Evolutionary conservation across 768 basidiomycete species (phyloP).

Genomic region (Amanita exitialis): DNA sequence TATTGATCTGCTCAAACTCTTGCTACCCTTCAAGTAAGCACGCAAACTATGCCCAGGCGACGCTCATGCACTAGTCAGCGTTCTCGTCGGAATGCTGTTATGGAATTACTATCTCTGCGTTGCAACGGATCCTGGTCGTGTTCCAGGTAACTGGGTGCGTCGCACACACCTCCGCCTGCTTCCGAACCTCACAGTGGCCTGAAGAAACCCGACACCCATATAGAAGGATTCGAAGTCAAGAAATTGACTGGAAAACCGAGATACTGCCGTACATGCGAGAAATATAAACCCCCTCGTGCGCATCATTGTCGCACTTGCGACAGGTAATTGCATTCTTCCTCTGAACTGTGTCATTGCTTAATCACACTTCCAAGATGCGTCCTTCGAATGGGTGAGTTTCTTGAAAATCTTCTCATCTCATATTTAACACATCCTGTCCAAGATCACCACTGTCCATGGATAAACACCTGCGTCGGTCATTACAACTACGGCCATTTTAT

Average conservation of each 20-base stretch:
- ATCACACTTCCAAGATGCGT: conserved; percentile 45
- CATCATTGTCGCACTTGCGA: conserved; percentile 92
- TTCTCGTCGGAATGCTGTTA: conserved; percentile 65
- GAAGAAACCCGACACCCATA: conserved; percentile 66
- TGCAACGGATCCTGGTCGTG: conserved; percentile 72
- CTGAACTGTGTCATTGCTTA: conserved; percentile 4
- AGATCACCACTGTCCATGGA: conserved; percentile 93
- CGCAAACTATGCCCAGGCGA: background rate
- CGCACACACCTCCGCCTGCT: background rate
- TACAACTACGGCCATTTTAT: conserved; percentile 85
- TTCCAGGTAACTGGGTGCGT: conserved; percentile 72
- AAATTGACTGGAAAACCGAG: conserved; percentile 74
- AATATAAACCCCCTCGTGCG: conserved; percentile 79
- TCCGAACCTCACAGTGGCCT: background rate
- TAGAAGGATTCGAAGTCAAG: conserved; percentile 85
- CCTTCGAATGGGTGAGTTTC: conserved; percentile 72
- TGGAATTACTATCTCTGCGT: conserved; percentile 89
- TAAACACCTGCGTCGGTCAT: conserved; percentile 91
- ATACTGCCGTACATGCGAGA: conserved; percentile 79
- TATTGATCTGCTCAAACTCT: conserved; percentile 62
- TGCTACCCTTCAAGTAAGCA: conserved; percentile 86
- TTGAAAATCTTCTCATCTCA: conserved; percentile 3
- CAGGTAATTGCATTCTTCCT: conserved; percentile 34
- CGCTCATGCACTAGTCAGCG: conserved; percentile 29
- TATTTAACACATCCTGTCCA: conserved; percentile 4